Evolutionary conservation across 805 yeast species (phyloP).

Genomic region (Yarrowia porcina): DNA sequence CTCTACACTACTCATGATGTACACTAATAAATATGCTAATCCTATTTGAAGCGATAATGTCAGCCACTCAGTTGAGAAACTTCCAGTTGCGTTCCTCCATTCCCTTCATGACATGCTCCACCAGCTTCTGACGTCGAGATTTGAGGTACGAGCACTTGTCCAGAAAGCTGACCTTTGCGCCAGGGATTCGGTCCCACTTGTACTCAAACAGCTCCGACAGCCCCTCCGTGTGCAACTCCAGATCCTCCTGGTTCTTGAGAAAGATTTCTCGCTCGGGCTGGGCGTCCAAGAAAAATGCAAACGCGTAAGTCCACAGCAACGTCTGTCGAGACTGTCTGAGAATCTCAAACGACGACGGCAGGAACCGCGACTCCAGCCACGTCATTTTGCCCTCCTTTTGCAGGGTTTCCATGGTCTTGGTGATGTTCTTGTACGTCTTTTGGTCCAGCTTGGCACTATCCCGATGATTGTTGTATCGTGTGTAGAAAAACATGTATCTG

Average conservation of each 20-base stretch:
- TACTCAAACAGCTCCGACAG: constrained; percentile 58
- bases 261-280: constrained; percentile 58
- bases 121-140: constrained; percentile 43
- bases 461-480: constrained; percentile 72
- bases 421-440: constrained; percentile 58
- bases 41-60: not conserved
- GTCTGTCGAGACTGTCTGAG: constrained; percentile 68
- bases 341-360: constrained; percentile 65
- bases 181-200: constrained; percentile 39
- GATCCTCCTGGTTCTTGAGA: constrained; percentile 65
- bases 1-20: not conserved
- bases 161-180: constrained; percentile 41
- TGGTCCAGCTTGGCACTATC: constrained; percentile 70
- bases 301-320: constrained; percentile 87
- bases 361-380: constrained; percentile 85
- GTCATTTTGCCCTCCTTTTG: constrained; percentile 65
- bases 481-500: constrained; percentile 71
- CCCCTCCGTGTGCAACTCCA: constrained; percentile 65
- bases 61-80: constrained; percentile 24
- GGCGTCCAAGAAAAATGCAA: constrained; percentile 61
- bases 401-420: constrained; percentile 56
- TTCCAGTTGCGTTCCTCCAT: constrained; percentile 42
- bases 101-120: constrained; percentile 47
- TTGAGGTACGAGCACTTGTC: constrained; percentile 46
- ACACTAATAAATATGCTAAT: constrained; percentile 13